A percentile compares a stretch with the other conserved stretches of the same genome.
phyloP scores from a whole-genome alignment of 2,329 filamentous ascomycete genomes.

The Alternaria infectoria region DNA sequence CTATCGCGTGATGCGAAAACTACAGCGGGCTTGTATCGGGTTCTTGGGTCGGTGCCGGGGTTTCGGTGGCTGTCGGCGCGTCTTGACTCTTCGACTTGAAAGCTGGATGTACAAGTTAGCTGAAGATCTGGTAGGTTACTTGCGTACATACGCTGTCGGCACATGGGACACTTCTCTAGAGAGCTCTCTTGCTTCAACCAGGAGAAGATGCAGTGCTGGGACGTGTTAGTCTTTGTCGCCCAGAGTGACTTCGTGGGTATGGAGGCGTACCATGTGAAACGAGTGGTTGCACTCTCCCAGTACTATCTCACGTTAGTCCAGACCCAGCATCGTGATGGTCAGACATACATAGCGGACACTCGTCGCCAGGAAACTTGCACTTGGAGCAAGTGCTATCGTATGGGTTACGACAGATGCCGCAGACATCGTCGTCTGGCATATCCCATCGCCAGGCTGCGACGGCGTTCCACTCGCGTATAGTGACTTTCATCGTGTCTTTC shows the following conservation, averaged over 20 bases:
- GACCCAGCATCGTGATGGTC: neutral
- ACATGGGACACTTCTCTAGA: conserved; percentile 97
- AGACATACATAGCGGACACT: conserved; percentile 83
- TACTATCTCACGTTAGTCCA: conserved; percentile 61
- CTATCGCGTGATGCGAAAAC: neutral
- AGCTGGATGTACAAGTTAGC: conserved; percentile 33
- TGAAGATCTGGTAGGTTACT: neutral
- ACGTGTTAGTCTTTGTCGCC: conserved; percentile 10
- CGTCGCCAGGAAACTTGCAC: conserved; percentile 96
- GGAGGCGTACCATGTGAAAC: conserved; percentile 81
- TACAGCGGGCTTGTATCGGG: conserved; percentile 29
- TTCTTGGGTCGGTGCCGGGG: conserved; percentile 17
- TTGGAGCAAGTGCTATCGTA: conserved; percentile 98
- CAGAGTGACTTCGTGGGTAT: neutral
- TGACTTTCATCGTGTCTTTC: conserved; percentile 79
- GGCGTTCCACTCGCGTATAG: conserved; percentile 88
- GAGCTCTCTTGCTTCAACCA: conserved; percentile 97
- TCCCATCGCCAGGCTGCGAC: conserved; percentile 98
- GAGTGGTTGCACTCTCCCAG: conserved; percentile 97
- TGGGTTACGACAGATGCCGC: conserved; percentile 96
- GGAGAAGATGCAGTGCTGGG: conserved; percentile 88
- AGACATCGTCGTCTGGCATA: conserved; percentile 95
- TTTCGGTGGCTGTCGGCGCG: conserved; percentile 24
- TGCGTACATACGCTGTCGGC: conserved; percentile 76
- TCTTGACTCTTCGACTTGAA: conserved; percentile 50